Conservation (phyloP, 768 basidiomycete species). For the Amanita subjunquillea region DNA sequence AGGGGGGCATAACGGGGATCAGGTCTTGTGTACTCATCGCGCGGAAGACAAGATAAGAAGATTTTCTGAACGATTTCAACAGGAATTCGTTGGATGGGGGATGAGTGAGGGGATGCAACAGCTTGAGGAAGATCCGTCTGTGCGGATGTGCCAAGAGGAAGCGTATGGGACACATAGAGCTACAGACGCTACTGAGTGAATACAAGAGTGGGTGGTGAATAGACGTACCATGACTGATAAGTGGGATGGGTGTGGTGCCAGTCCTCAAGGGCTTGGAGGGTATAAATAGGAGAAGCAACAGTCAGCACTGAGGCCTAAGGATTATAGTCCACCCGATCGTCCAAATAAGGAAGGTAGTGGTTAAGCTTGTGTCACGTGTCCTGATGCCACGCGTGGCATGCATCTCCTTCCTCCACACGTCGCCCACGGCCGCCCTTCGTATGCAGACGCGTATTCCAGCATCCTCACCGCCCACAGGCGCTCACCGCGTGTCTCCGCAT, state of each 20-base stretch:
- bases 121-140: too few species aligned
- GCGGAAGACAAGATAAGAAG: conserved; percentile 12
- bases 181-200: neutral
- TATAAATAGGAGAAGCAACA: conserved; percentile 1
- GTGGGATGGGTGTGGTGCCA: neutral
- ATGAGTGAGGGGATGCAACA: neutral
- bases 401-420: conserved; percentile 65
- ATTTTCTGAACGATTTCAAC: conserved; percentile 15
- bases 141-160: too few species aligned
- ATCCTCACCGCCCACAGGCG: conserved; percentile 67
- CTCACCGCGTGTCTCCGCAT: conserved; percentile 67
- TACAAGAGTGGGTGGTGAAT: neutral
- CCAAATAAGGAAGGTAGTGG: neutral
- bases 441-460: conserved; percentile 60
- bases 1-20: conserved; percentile 11
- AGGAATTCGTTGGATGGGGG: conserved; percentile 9
- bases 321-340: neutral
- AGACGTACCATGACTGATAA: neutral
- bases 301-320: neutral
- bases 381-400: conserved; percentile 18
- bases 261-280: neutral
- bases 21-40: conserved; percentile 10
- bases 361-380: conserved; percentile 1
- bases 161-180: too few species aligned
- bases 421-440: conserved; percentile 51